phyloP scores from a whole-genome alignment of 2,329 filamentous ascomycete species.

The Apiospora hydei region DNA sequence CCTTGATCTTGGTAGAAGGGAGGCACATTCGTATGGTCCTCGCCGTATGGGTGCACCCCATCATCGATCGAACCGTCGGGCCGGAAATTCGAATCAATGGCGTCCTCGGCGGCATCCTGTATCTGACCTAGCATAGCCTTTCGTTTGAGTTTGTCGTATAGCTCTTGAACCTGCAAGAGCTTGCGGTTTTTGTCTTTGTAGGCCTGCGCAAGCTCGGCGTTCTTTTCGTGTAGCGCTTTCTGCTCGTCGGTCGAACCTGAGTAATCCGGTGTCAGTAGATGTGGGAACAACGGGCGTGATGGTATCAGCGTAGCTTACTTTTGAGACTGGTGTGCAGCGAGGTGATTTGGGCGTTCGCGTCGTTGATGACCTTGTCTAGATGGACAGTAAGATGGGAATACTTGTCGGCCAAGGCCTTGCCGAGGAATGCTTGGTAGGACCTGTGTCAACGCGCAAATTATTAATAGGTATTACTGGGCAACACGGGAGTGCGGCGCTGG shows the following conservation, averaged over 20 bases:
- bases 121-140: slow-evolving; percentile 62
- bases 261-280: slow-evolving; percentile 26
- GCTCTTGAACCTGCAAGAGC: slow-evolving; percentile 71
- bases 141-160: slow-evolving; percentile 67
- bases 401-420: slow-evolving; percentile 75
- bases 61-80: background rate
- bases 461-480: background rate
- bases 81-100: slow-evolving; percentile 51
- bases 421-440: slow-evolving; percentile 79
- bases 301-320: slow-evolving; percentile 51
- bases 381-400: slow-evolving; percentile 69
- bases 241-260: slow-evolving; percentile 66
- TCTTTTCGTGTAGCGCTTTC: slow-evolving; percentile 70
- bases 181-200: slow-evolving; percentile 76
- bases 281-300: slow-evolving; percentile 20
- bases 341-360: slow-evolving; percentile 77
- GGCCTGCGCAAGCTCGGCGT: slow-evolving; percentile 72
- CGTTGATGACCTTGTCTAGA: slow-evolving; percentile 75
- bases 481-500: background rate
- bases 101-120: slow-evolving; percentile 60
- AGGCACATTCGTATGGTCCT: background rate
- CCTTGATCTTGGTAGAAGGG: slow-evolving; percentile 27
- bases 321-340: slow-evolving; percentile 69
- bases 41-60: background rate
- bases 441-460: slow-evolving; percentile 46